Evolutionary conservation across 2,329 filamentous ascomycete genomes (phyloP).

Genomic region (Chalaropsis ovoidea): DNA sequence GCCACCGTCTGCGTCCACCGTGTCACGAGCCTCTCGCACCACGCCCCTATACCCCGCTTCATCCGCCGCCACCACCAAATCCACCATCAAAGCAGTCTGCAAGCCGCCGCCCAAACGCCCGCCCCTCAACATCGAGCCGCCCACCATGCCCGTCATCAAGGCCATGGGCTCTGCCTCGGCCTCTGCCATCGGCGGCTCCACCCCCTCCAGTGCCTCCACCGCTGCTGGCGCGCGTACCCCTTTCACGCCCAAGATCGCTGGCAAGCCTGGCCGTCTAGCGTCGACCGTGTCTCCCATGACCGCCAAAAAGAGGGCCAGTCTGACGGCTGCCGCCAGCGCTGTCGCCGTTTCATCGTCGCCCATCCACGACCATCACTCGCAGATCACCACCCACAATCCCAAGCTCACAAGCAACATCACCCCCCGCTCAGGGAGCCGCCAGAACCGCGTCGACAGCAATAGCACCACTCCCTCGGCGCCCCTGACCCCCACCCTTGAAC

Average conservation of each 20-base stretch:
- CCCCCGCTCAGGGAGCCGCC: slow-evolving; percentile 65
- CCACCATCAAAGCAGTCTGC: background rate
- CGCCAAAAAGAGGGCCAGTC: slow-evolving; percentile 11
- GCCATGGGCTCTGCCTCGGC: slow-evolving; percentile 20
- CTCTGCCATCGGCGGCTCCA: slow-evolving; percentile 2
- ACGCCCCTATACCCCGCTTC: background rate
- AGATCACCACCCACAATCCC: slow-evolving; percentile 8
- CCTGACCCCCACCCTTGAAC: slow-evolving; percentile 43
- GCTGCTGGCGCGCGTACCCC: slow-evolving; percentile 33
- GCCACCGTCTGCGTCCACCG: background rate
- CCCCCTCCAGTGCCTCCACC: background rate
- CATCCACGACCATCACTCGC: slow-evolving; percentile 39
- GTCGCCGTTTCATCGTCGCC: slow-evolving; percentile 22
- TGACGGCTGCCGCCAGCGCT: slow-evolving; percentile 5
- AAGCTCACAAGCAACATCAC: slow-evolving; percentile 58
- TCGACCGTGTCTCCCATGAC: slow-evolving; percentile 8
- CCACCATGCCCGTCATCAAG: slow-evolving; percentile 22
- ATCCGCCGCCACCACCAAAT: background rate
- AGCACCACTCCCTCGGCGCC: slow-evolving; percentile 52
- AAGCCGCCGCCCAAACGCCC: slow-evolving; percentile 1
- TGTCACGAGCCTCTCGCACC: slow-evolving; percentile 6
- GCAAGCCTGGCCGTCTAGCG: slow-evolving; percentile 32
- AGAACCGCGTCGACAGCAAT: slow-evolving; percentile 58
- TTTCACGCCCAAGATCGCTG: slow-evolving; percentile 47
- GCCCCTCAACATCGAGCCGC: background rate